Base-by-base conservation (phyloP, 768 basidiomycete genomes). In the Phanerodontia chrysosporium region DNA sequence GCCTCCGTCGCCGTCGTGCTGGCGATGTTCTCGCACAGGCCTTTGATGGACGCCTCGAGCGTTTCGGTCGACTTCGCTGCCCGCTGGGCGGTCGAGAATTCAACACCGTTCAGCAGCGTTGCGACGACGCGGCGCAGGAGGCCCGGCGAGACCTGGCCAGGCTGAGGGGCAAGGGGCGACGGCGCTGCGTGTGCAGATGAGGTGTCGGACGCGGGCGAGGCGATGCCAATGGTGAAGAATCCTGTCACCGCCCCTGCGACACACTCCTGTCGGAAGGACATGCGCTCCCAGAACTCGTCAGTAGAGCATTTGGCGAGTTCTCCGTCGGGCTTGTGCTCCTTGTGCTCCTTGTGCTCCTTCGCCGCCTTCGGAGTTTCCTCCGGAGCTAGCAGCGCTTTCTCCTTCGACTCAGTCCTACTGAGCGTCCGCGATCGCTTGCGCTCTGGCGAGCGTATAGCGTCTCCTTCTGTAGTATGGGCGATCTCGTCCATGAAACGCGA, bases 211-310 rank as follows among this genome's bases (percentile, higher is more conserved):
- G 16, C 36, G 29, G 22, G 30, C 27, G 30, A 58, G 51, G 52
- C 64, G 28, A 69, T 63, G 29, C 82, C 78, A 63, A 90, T 65
- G n/a, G 83, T 82, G 69, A 98, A 98, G 76, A 99, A 99, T 0
- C 91, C 96, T 2, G 95, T 98, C 16, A 96, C 83, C 1, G 91
- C 89, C 1, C 95, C 95, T 35, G 87, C 82, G 46, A 89, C 81
- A 68, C 96, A 98, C 73, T 99, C 97, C 69, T 98, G 96, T 27
- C 97, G 82, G 72, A 91, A 96, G 42, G 88, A 92, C 89, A 99
- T 95, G 16, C 94, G 83, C 73, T 97, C 95, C 95, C 96, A 99
- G 72, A 95, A 99, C 68, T 97, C 95, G 42, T 88, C 88, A 39
- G 82, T 66, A 0, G 75, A 73, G 51, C 92, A 87, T 61, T 76